Conservation (phyloP, 495 filamentous ascomycete genomes). For the Penicillium cataractarum region DNA sequence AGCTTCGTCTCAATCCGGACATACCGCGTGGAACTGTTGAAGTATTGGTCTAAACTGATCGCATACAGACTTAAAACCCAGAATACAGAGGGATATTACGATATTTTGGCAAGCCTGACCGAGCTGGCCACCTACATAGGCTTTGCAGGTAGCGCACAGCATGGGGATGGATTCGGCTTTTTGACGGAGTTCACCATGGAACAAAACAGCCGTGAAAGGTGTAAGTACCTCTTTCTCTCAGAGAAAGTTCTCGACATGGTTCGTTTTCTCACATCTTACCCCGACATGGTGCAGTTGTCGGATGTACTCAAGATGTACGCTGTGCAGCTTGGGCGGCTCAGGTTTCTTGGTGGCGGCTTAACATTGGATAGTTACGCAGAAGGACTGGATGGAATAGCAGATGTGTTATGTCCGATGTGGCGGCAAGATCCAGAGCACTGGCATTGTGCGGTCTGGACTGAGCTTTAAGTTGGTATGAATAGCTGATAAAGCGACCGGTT, state of each 20-base stretch:
- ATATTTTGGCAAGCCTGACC: neutral
- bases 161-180: no score
- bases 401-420: neutral
- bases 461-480: neutral
- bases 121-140: neutral
- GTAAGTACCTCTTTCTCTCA: neutral
- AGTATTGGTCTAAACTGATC: neutral
- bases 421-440: neutral
- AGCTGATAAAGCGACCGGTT: neutral
- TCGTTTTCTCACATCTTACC: neutral
- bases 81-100: neutral
- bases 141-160: neutral
- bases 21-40: neutral
- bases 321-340: neutral
- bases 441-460: neutral
- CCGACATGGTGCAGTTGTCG: conserved; percentile 5
- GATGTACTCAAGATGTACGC: conserved; percentile 2
- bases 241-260: neutral
- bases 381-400: neutral
- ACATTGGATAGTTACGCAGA: neutral
- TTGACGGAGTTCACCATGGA: no score
- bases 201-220: neutral
- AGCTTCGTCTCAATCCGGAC: neutral
- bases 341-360: neutral
- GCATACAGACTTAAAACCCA: neutral